Conservation (phyloP, 2,329 filamentous ascomycete species). For the Monosporascus sp. region DNA sequence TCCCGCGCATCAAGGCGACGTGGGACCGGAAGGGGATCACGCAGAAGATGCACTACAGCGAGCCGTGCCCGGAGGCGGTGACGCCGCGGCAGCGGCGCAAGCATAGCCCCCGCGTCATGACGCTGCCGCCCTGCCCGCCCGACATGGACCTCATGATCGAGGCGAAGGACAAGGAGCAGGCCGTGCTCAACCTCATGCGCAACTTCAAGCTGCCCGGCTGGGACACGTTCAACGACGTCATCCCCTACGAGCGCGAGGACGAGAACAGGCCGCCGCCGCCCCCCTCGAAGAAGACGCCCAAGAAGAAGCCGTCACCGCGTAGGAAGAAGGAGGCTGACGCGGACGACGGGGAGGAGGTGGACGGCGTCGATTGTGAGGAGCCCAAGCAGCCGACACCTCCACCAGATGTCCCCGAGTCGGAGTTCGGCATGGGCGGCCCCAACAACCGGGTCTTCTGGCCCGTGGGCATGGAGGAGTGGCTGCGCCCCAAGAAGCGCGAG, state of each 20-base stretch:
- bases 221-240: constrained; percentile 67
- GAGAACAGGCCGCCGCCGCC: constrained; percentile 58
- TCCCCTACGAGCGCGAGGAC: constrained; percentile 71
- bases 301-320: constrained; percentile 25
- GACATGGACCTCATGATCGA: constrained; percentile 99
- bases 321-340: constrained; percentile 31
- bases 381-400: constrained; percentile 36
- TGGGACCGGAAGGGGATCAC: constrained; percentile 81
- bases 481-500: constrained; percentile 72
- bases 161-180: constrained; percentile 96
- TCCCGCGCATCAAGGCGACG: constrained; percentile 71
- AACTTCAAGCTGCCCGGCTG: constrained; percentile 79
- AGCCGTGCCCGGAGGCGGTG: constrained; percentile 69
- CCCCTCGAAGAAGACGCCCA: constrained; percentile 35
- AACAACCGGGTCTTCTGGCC: constrained; percentile 87
- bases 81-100: constrained; percentile 76
- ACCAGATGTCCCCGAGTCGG: constrained; percentile 54
- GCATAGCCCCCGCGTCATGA: constrained; percentile 73
- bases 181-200: constrained; percentile 89
- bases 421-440: constrained; percentile 81
- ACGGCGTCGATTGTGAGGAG: constrained; percentile 28
- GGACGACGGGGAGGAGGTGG: constrained; percentile 28
- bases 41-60: constrained; percentile 97
- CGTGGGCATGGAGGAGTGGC: constrained; percentile 81
- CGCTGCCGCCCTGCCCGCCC: constrained; percentile 72